Evolutionary conservation across 768 basidiomycete species (phyloP).

Genomic region (Royoungia palumana): DNA sequence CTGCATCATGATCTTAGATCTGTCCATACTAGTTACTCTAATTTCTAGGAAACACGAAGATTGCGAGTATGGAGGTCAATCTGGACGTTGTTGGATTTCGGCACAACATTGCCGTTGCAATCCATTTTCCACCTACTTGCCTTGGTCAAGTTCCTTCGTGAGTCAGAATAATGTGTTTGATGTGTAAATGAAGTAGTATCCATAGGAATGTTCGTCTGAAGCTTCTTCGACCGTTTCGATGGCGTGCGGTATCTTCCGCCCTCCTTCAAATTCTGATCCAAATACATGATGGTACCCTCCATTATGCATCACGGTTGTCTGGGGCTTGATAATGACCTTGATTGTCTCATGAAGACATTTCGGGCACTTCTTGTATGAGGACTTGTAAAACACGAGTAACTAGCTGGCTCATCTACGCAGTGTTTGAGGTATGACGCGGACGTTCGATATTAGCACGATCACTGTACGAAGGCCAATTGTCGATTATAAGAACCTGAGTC

Average conservation of each 20-base stretch:
- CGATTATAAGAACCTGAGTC: too few species aligned
- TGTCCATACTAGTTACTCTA: conserved; percentile 2
- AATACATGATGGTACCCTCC: conserved; percentile 29
- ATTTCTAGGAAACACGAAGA: conserved; percentile 37
- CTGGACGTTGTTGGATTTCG: conserved; percentile 33
- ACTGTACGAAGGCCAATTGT: too few species aligned
- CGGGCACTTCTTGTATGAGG: conserved; percentile 29
- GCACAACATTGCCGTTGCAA: conserved; percentile 38
- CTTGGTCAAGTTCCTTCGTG: conserved; percentile 39
- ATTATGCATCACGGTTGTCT: conserved; percentile 37
- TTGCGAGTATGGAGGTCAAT: conserved; percentile 45
- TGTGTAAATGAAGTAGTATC: not conserved
- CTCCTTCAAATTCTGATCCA: conserved; percentile 3
- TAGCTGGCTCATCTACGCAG: conserved; percentile 12
- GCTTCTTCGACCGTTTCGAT: conserved; percentile 32
- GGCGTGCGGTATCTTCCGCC: conserved; percentile 20
- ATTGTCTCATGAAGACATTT: conserved; percentile 36
- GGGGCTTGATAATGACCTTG: conserved; percentile 37
- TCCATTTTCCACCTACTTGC: conserved; percentile 1
- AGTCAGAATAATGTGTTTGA: conserved; percentile 7
- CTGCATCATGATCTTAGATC: not conserved
- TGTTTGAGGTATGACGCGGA: too few species aligned
- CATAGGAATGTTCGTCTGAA: conserved; percentile 38
- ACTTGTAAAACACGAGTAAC: not conserved
- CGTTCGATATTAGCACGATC: too few species aligned